Evolutionary conservation across 2,329 filamentous ascomycete genomes (phyloP).

Genomic region (Teratosphaeria pseudoeucalypti): DNA sequence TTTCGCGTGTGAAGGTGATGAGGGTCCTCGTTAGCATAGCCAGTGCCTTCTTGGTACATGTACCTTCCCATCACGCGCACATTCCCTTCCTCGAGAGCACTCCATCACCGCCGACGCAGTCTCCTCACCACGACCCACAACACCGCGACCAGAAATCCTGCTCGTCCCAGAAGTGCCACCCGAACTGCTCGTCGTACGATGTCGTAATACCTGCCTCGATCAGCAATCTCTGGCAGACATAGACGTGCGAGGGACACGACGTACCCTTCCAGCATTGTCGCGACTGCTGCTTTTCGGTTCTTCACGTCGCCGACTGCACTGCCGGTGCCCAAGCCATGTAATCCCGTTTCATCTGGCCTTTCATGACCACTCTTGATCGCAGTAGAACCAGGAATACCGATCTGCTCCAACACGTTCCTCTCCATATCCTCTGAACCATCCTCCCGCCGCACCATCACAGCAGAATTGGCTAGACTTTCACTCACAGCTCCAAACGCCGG

Average conservation of each 20-base stretch:
- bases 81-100: neutral
- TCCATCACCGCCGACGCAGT: neutral
- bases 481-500: constrained; percentile 19
- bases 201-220: constrained; percentile 37
- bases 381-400: neutral
- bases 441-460: constrained; percentile 5
- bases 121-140: neutral
- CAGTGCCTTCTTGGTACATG: too few relatives aligned
- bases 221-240: constrained; percentile 20
- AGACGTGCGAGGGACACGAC: constrained; percentile 11
- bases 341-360: constrained; percentile 34
- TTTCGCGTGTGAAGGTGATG: too few relatives aligned
- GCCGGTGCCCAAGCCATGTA: constrained; percentile 36
- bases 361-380: neutral
- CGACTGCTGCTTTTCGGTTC: constrained; percentile 34
- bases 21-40: too few relatives aligned
- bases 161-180: constrained; percentile 30
- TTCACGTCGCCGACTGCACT: constrained; percentile 21
- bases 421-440: neutral
- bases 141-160: constrained; percentile 5
- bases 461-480: constrained; percentile 12
- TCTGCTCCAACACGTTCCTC: neutral
- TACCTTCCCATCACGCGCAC: too few relatives aligned
- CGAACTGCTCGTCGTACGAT: constrained; percentile 39
- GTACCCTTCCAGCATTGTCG: constrained; percentile 40